phyloP scores from a whole-genome alignment of 2,329 filamentous ascomycete genomes.

The Alternaria arbusti region DNA sequence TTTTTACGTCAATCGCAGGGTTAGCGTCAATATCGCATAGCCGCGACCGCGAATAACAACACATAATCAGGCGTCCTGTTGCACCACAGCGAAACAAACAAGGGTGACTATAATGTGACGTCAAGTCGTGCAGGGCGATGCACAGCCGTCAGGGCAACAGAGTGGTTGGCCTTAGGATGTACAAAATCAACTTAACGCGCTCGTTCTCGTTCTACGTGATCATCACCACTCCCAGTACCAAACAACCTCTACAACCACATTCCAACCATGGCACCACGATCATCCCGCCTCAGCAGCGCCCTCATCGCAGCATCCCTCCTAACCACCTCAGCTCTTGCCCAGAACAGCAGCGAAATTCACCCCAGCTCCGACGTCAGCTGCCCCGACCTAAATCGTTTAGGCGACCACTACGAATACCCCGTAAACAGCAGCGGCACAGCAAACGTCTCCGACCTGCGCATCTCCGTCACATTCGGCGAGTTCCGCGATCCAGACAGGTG shows the following conservation, averaged over 20 bases:
- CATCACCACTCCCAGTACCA: not conserved
- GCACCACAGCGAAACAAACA: not conserved
- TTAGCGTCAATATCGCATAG: not conserved
- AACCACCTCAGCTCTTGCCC: not conserved
- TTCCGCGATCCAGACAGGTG: not conserved
- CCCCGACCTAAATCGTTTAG: not conserved
- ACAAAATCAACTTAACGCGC: not conserved
- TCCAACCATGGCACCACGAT: not conserved
- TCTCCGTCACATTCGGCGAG: slow-evolving; percentile 1
- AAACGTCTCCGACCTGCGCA: not conserved
- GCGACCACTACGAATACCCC: not conserved
- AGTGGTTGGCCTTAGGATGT: not conserved
- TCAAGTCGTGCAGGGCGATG: not conserved
- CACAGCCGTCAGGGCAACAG: not conserved
- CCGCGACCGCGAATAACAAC: not conserved
- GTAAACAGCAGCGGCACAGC: not conserved
- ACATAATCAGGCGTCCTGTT: not conserved
- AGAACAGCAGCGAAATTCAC: not conserved
- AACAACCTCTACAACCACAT: no score
- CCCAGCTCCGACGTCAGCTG: not conserved
- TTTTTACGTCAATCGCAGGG: not conserved
- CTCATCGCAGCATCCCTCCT: not conserved
- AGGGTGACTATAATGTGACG: not conserved
- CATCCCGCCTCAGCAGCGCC: not conserved
- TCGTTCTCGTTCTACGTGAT: no score